Evolutionary conservation across 225 moss, liverwort and hornwort genomes (phyloP).

Genomic region (Rhytidiadelphus loreus): DNA sequence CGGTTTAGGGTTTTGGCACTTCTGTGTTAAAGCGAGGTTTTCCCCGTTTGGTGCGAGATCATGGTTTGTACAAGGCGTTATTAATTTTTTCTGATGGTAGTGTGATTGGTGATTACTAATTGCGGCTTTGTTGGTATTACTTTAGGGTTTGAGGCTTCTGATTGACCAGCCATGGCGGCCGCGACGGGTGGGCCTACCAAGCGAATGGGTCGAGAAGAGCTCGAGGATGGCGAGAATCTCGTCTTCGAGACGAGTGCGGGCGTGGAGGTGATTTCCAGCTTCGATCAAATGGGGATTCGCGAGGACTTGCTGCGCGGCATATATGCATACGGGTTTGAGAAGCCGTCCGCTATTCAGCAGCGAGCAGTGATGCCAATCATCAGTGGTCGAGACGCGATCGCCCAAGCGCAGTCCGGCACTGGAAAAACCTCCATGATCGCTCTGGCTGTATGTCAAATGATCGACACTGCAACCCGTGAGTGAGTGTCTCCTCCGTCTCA

Average conservation of each 20-base stretch:
- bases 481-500: slow-evolving; percentile 11
- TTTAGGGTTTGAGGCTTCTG: neutral
- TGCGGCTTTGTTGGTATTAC: neutral
- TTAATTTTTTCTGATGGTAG: neutral
- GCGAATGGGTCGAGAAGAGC: slow-evolving; percentile 44
- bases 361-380: slow-evolving; percentile 69
- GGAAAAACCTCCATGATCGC: slow-evolving; percentile 67
- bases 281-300: slow-evolving; percentile 71
- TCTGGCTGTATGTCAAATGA: slow-evolving; percentile 44
- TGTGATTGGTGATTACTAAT: neutral
- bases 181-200: slow-evolving; percentile 27
- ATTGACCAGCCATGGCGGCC: slow-evolving; percentile 18
- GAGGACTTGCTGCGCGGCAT: slow-evolving; percentile 77
- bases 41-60: neutral
- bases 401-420: slow-evolving; percentile 75
- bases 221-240: slow-evolving; percentile 26
- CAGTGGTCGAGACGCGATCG: slow-evolving; percentile 67
- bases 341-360: slow-evolving; percentile 74
- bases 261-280: slow-evolving; percentile 66
- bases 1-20: neutral
- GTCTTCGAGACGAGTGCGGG: slow-evolving; percentile 41
- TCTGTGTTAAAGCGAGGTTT: neutral
- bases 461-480: slow-evolving; percentile 44
- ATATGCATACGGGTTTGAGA: slow-evolving; percentile 78
- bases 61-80: neutral